phyloP scores from a whole-genome alignment of 2,329 filamentous ascomycete species.

The Daldinia eschscholtzii region DNA sequence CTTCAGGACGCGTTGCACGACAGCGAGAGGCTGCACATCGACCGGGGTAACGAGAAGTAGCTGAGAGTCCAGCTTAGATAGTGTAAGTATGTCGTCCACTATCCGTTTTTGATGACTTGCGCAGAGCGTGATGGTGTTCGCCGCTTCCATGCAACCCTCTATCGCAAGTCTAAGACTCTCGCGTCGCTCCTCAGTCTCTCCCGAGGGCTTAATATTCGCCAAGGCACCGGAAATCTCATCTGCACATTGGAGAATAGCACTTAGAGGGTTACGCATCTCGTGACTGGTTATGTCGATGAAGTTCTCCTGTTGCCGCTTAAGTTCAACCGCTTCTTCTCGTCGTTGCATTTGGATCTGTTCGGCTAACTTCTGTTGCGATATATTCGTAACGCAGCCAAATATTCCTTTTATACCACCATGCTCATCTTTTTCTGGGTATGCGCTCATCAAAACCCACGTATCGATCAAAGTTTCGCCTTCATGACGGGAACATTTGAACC shows the following conservation, averaged over 20 bases:
- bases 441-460: constrained; percentile 83
- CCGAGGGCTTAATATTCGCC: constrained; percentile 56
- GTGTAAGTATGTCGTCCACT: constrained; percentile 74
- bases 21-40: constrained; percentile 74
- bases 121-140: constrained; percentile 85
- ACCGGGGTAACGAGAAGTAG: constrained; percentile 78
- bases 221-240: constrained; percentile 75
- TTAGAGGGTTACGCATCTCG: constrained; percentile 82
- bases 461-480: constrained; percentile 71
- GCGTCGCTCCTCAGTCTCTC: constrained; percentile 58
- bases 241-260: constrained; percentile 80
- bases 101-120: constrained; percentile 83
- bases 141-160: constrained; percentile 75
- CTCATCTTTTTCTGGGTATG: constrained; percentile 77
- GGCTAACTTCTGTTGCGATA: constrained; percentile 86
- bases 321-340: constrained; percentile 83
- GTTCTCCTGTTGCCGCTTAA: constrained; percentile 79
- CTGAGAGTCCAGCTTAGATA: constrained; percentile 78
- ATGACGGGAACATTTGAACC: constrained; percentile 77
- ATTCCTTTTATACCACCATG: constrained; percentile 77
- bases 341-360: constrained; percentile 83
- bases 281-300: constrained; percentile 82
- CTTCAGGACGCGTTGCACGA: constrained; percentile 77
- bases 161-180: constrained; percentile 59
- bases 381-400: constrained; percentile 86